Evolutionary conservation across 441 rosid species (phyloP).

Genomic region (Mallotus japonicus): DNA sequence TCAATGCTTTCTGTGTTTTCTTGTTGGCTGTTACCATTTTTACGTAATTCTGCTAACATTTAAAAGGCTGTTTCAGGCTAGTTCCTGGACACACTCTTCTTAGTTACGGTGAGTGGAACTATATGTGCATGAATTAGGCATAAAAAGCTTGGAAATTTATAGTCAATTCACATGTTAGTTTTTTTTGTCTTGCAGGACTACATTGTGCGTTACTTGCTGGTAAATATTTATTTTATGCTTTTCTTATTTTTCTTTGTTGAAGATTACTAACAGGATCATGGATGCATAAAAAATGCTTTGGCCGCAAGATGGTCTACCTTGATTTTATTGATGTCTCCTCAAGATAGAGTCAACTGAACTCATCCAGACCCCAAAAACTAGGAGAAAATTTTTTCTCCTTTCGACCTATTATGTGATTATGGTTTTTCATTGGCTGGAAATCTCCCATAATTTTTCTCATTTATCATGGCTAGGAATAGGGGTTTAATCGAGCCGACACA

Average conservation of each 20-base stretch:
- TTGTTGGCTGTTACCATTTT: background rate
- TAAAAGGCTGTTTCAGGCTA: constrained; percentile 45
- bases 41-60: background rate
- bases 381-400: background rate
- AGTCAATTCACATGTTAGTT: constrained; percentile 14
- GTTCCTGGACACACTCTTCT: constrained; percentile 82
- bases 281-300: background rate
- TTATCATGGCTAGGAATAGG: background rate
- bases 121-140: background rate
- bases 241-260: background rate
- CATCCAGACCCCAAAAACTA: background rate
- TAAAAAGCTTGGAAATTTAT: constrained; percentile 12
- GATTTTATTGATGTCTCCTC: background rate
- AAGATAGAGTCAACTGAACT: background rate
- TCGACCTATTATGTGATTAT: background rate
- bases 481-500: too few relatives aligned
- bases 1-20: background rate
- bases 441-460: background rate
- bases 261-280: background rate
- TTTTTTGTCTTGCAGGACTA: constrained; percentile 54
- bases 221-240: constrained; percentile 18
- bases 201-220: constrained; percentile 94
- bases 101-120: constrained; percentile 71
- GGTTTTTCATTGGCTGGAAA: background rate
- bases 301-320: background rate